A percentile compares a stretch with the other conserved stretches of the same genome.
Evolutionary conservation across 768 basidiomycete species (phyloP).

Genomic region (Hypholoma sublateritium): DNA sequence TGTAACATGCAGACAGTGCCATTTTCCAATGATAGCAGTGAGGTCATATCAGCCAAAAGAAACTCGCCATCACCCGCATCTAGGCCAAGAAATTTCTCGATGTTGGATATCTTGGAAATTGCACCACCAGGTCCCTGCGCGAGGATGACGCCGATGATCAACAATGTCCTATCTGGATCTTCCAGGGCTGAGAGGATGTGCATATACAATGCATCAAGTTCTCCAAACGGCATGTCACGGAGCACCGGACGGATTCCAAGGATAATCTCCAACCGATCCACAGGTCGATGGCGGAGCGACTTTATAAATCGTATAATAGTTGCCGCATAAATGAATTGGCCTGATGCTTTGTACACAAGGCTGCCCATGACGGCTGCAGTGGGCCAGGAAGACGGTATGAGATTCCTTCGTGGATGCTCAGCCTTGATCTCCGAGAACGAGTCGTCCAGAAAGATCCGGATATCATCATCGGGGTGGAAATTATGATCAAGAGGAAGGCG

Average conservation of each 20-base stretch:
- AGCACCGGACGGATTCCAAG: neutral
- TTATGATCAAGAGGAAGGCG: neutral
- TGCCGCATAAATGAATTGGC: constrained; percentile 18
- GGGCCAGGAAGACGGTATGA: constrained; percentile 1
- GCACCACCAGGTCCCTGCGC: neutral
- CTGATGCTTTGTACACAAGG: constrained; percentile 8
- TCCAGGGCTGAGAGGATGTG: neutral
- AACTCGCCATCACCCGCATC: neutral
- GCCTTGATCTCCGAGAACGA: neutral
- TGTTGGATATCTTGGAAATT: neutral
- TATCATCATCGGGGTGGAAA: constrained; percentile 5
- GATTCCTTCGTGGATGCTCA: neutral
- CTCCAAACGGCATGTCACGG: neutral
- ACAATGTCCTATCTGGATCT: neutral
- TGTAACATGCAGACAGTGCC: neutral
- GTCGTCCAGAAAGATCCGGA: neutral
- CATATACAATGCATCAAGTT: constrained; percentile 10
- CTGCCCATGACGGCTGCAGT: neutral
- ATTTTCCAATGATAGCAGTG: neutral
- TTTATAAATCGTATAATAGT: constrained; percentile 10
- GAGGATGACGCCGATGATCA: neutral
- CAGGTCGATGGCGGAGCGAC: constrained; percentile 1
- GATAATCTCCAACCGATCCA: constrained; percentile 1
- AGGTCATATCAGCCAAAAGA: neutral
- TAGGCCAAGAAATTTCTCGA: neutral